Base-by-base conservation (phyloP, 257 asterid species). In the Primulina huaijiensis region DNA sequence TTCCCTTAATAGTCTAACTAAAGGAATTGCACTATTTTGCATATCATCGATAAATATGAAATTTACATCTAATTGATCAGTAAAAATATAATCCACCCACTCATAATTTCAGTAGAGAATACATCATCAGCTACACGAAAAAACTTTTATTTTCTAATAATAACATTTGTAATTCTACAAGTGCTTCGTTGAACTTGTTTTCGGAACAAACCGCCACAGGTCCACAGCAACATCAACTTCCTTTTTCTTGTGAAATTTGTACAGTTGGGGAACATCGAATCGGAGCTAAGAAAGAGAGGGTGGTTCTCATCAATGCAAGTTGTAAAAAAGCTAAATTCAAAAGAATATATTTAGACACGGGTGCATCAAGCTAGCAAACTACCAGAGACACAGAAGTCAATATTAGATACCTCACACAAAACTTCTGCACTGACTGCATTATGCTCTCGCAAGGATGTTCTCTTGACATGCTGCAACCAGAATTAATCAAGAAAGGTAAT, bases 161-260 rank as follows among this genome's bases (percentile, higher is more conserved):
- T 7, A 43, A 43, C 1, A 3, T 46, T 46, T 29, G 60, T 10
- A 76, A 37, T 68, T 34, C 62, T 69, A 75, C 57, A 35, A 71
- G 56, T 37, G 77, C 30, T 75, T 68, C 52, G 43, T 67, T 68
- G 43, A 70, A 67, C 58, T 29, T 60, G 64, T 74, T 64, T 68
- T 77, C 0, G 99, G 99, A 71, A 90, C 97, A 77, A 93, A 93
- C n/a, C 92, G 90, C 97, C 97, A 90, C 30, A 93, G 87, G 80
- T 93, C 99, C 73, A 90, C 97, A 30, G 96, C 96, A 62, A 93
- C 86, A 65, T 93, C 96, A 62, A 93, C 96, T 82, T 89, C 97
- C 82, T 84, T 93, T 79, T 85, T 91, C 97, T 87, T 90, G 89
- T 93, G 99, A 80, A 93, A 93, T 75, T 90, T 90, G 86, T 93